phyloP scores from a whole-genome alignment of 129 eudicot species.

The Artemisia annua region DNA sequence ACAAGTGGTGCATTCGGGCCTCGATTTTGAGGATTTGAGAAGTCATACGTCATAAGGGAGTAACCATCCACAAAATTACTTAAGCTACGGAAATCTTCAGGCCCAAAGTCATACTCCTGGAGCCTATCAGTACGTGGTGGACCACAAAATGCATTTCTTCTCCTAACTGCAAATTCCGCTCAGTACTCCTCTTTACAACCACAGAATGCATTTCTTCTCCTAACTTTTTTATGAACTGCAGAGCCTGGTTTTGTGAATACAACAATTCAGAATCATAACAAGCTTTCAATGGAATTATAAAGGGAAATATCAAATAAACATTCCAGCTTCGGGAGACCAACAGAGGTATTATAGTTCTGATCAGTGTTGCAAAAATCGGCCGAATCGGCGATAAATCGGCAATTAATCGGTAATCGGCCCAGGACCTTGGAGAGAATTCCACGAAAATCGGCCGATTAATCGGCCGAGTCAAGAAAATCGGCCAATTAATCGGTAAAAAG shows the following conservation, averaged over 20 bases:
- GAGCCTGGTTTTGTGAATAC: constrained; percentile 55
- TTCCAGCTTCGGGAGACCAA: background rate
- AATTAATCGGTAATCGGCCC: too few species aligned
- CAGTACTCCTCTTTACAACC: constrained; percentile 37
- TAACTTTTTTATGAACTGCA: constrained; percentile 61
- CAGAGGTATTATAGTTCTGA: background rate
- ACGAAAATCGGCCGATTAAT: too few species aligned
- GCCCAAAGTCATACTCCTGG: constrained; percentile 78
- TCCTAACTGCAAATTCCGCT: constrained; percentile 54
- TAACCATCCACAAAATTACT: constrained; percentile 80
- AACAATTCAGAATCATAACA: constrained; percentile 7
- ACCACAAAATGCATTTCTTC: constrained; percentile 91
- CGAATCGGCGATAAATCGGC: too few species aligned
- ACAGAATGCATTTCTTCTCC: constrained; percentile 77
- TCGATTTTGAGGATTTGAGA: constrained; percentile 81
- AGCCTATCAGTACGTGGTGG: constrained; percentile 79
- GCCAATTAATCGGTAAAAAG: too few species aligned
- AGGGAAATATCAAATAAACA: background rate
- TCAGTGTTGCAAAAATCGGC: too few species aligned
- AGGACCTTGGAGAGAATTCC: too few species aligned
- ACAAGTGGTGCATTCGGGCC: constrained; percentile 96
- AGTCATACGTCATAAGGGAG: constrained; percentile 96
- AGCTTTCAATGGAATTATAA: too few species aligned
- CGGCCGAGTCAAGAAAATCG: too few species aligned
- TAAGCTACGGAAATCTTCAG: constrained; percentile 67